Conservation (phyloP, 73 alveolate species). For the Symbiodinium pilosum region DNA sequence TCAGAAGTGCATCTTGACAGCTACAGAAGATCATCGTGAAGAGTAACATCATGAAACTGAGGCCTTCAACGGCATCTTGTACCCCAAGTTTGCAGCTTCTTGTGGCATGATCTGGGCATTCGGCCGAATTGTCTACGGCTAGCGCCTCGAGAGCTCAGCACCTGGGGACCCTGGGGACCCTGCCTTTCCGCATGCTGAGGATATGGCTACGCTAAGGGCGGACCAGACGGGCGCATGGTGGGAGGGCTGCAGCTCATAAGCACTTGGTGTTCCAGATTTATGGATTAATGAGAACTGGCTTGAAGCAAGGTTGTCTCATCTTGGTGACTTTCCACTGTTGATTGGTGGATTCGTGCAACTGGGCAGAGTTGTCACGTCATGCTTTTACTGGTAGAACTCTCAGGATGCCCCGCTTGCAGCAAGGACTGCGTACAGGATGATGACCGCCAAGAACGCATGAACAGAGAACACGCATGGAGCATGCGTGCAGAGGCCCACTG, state of each 20-base stretch:
- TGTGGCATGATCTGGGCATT: constrained; percentile 63
- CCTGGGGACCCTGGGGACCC: neutral
- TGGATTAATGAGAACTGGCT: neutral
- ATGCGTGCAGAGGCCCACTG: no score
- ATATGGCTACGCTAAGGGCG: constrained; percentile 49
- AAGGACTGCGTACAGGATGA: neutral
- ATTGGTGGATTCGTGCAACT: constrained; percentile 51
- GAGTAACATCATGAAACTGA: neutral
- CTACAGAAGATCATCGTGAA: neutral
- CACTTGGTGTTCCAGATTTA: neutral
- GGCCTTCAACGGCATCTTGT: constrained; percentile 34
- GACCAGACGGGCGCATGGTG: constrained; percentile 36
- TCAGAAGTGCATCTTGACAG: neutral
- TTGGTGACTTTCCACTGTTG: constrained; percentile 39
- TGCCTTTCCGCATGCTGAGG: neutral
- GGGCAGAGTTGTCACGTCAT: neutral
- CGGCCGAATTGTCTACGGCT: constrained; percentile 39
- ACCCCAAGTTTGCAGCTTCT: constrained; percentile 34
- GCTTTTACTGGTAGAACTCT: no score
- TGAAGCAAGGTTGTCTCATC: constrained; percentile 18
- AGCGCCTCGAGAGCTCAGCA: neutral
- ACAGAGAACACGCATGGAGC: no score
- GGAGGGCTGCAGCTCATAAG: constrained; percentile 5
- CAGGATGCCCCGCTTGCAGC: neutral
- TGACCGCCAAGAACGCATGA: neutral